A percentile compares a stretch with the other conserved stretches of the same genome.
These are phyloP conservation scores for Candida tetrigidarum DNA, from an alignment of 1,139 yeast genomes.

Conservation along the genomic window DNA sequence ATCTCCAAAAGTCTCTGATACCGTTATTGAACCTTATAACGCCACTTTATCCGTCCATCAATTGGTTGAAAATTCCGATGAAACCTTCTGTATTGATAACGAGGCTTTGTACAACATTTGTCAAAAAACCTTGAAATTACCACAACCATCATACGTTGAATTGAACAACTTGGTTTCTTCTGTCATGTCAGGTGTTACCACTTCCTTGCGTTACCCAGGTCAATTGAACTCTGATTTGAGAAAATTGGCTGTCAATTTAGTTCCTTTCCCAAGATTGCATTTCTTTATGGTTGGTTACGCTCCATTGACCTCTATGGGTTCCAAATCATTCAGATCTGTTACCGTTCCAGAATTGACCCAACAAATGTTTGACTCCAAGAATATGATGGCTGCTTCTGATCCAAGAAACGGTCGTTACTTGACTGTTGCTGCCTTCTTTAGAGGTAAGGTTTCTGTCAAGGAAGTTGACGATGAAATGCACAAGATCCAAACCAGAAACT, in stretches of 20 bases:
- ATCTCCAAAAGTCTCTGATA: constrained; percentile 87
- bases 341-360: constrained; percentile 91
- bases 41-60: constrained; percentile 94
- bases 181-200: constrained; percentile 92
- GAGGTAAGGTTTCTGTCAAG: constrained; percentile 90
- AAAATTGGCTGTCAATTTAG: constrained; percentile 89
- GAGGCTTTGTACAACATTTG: constrained; percentile 92
- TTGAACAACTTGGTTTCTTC: constrained; percentile 82
- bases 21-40: constrained; percentile 93
- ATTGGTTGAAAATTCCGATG: constrained; percentile 87
- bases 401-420: constrained; percentile 90
- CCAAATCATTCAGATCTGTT: constrained; percentile 81
- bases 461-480: constrained; percentile 95
- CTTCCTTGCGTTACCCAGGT: constrained; percentile 92
- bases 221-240: constrained; percentile 91
- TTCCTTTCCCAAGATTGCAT: constrained; percentile 94
- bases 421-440: constrained; percentile 93
- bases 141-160: constrained; percentile 77
- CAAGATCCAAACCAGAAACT: constrained; percentile 80
- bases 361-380: constrained; percentile 89
- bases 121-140: constrained; percentile 79
- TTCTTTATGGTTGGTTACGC: constrained; percentile 96
- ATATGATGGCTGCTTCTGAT: constrained; percentile 96
- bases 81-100: constrained; percentile 93
- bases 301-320: constrained; percentile 79